Evolutionary conservation across 306 rosid genomes (phyloP), one percentile per base, ranked within the genome.

Genomic region (Sicyos baderoa): DNA sequence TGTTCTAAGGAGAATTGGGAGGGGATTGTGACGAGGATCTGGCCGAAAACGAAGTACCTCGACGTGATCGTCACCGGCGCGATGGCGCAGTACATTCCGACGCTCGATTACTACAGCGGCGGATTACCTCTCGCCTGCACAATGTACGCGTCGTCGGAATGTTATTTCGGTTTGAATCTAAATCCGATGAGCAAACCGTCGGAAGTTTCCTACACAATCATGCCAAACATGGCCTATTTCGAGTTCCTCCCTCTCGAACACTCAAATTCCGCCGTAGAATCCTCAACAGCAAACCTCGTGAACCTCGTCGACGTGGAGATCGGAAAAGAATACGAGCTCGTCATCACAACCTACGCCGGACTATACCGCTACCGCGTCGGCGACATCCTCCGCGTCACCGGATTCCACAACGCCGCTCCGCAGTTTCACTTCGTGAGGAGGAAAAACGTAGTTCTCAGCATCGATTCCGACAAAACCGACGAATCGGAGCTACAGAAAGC

Each of bases 171-270:
- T 3, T 71, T 84, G 25, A 84, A 84, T 52, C 80, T 84, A 3
- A 84, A 82, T 74, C 88, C 88, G 11, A 84, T 84, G 88, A 74
- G 80, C 54, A 82, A 77, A 13, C 88, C 88, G 0, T 77, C 82
- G 0, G 79, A 84, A 15, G 88, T 84, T 50, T 79, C 84, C 0
- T 81, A 82, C 78, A 82, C 88, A 4, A 84, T 84, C n/a, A 84
- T 84, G 88, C 88, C 88, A 32, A 84, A 82, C 79, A 84, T 84
- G 88, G 88, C 88, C 7, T 84, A 84, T 62, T 84, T 84, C 50
- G 88, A 84, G 71, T 84, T 84, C 54, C 75, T 84, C 0, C 88
- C 88, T 4, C 83, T 76, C 74, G 83, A 84, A 7, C 45, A 40
- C 0, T 82, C 85, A 0, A 76, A 70, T 53, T 52, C 75, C 2